Evolutionary conservation across 495 filamentous ascomycete genomes (phyloP).

Genomic region (Aspergillus sclerotiicarbonarius): DNA sequence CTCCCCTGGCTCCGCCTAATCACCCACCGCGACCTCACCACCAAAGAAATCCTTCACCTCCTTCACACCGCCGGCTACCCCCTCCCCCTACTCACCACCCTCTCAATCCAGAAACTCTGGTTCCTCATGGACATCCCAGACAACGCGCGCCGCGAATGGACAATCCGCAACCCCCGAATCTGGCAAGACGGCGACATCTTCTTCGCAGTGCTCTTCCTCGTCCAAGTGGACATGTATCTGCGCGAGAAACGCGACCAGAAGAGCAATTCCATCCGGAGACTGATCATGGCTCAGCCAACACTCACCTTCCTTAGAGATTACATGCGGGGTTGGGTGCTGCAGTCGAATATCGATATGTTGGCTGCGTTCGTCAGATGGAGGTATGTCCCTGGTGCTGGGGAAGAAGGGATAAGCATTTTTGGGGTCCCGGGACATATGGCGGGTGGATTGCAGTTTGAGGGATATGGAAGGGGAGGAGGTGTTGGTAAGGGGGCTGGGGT

Average conservation of each 20-base stretch:
- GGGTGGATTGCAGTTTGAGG: slow-evolving; percentile 49
- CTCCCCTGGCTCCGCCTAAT: slow-evolving; percentile 56
- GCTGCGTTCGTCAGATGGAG: slow-evolving; percentile 42
- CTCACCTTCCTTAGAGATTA: slow-evolving; percentile 49
- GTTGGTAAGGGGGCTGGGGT: no score
- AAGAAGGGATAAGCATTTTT: slow-evolving; percentile 25
- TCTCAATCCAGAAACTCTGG: slow-evolving; percentile 61
- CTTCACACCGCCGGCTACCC: slow-evolving; percentile 51
- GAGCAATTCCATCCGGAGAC: slow-evolving; percentile 38
- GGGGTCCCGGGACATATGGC: slow-evolving; percentile 50
- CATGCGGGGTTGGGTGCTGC: slow-evolving; percentile 42
- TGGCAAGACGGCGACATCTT: slow-evolving; percentile 56
- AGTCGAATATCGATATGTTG: slow-evolving; percentile 38
- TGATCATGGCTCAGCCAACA: slow-evolving; percentile 60
- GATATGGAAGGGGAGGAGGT: slow-evolving; percentile 41
- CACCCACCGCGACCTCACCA: slow-evolving; percentile 41
- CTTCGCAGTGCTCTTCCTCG: slow-evolving; percentile 52
- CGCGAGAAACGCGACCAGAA: slow-evolving; percentile 48
- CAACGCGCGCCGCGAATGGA: slow-evolving; percentile 42
- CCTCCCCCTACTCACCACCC: slow-evolving; percentile 42
- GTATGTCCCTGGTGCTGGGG: slow-evolving; percentile 15
- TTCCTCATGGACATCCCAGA: slow-evolving; percentile 61
- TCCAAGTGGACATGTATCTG: slow-evolving; percentile 61
- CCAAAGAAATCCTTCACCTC: slow-evolving; percentile 53
- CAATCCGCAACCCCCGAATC: slow-evolving; percentile 46